Evolutionary conservation across 2,329 filamentous ascomycete genomes (phyloP), one percentile per base, ranked within the genome.

Genomic region (Colletotrichum higginsianum): DNA sequence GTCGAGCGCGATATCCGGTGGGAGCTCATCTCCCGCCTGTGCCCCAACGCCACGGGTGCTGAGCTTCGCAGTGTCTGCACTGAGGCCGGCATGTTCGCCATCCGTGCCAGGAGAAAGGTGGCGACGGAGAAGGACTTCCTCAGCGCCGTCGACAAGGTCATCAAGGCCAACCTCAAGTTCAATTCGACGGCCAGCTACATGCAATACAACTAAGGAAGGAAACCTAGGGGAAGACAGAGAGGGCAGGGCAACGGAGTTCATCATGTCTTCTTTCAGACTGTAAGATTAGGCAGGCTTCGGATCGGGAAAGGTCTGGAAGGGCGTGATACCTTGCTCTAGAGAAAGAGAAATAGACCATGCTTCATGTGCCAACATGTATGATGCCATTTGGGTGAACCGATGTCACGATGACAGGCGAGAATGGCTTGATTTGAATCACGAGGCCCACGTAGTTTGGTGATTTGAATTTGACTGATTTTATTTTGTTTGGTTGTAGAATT

Each of bases 121-220:
- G 96, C 96, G 0, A 96, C 95, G 1, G 96, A 99, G 88, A 98
- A 99, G 89, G 96, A 99, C 84, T 99, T 99, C 85, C 85, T 99
- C 77, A 95, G 94, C 69, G 96, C 96, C 3, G 96, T 99, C 73
- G 96, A 99, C 88, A 99, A 99, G 91, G 96, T 99, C 75, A 98
- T 98, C 87, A 98, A 98, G 90, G 95, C 94, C 78, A 98, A 98
- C 84, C 87, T 98, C 82, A 99, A 99, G 90, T 99, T 99, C 89
- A 98, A 98, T 90, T 97, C 94, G 70, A 99, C 96, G 71, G 96
- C 96, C 61, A 95, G 94, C 74, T 99, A 99, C 86, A 96, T 96
- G 90, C 96, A 98, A 86, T 99, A 99, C 89, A 99, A 99, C 85
- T 98, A 97, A 76, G 68, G 50, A 16, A 40, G 53, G 44, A 53